Base-by-base conservation (phyloP, 495 filamentous ascomycete species). In the Recurvomyces mirabilis region DNA sequence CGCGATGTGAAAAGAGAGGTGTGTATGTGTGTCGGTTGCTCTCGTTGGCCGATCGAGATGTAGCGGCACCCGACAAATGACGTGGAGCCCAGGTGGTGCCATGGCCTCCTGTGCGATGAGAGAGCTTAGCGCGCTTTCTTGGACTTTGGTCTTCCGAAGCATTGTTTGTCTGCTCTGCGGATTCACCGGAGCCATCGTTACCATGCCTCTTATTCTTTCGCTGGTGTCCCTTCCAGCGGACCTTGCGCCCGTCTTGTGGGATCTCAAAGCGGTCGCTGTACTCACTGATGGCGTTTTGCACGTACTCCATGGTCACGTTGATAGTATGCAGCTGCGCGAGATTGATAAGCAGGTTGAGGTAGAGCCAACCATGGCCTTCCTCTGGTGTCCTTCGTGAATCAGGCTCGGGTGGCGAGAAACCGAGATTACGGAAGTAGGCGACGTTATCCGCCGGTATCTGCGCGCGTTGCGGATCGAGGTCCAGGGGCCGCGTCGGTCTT, bases 261-360 rank as follows among this genome's bases (percentile, higher is more conserved):
- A 89, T 55, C 56, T 87, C 79, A 38, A 89, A 73, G 52, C 76
- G 81, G 19, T 66, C 59, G 58, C 82, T 86, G 52, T 70, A 70
- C 34, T 79, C 73, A 10, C 60, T 56, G 11, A 89, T 67, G 12
- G 84, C 81, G 30, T 72, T 68, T 48, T 78, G 70, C 43, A 88
- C 75, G 51, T 84, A 85, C 22, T 78, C 74, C 1, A 74, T 66
- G 0, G 83, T 85, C 19, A 88, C 82, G 53, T 79, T 84, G 44
- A 84, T 66, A 1, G 81, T 84, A 56, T 86, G 81, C 17, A 89
- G 65, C 60, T 88, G 83, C 1, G 83, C 83, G 66, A 89, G 74
- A 62, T 83, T 85, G 57, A 73, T 77, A 22, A 89, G 69, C 14
- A 89, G 64, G 52, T 87, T 87, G n/a, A 89, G 69, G 53, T 84